These are phyloP conservation scores for Malassezia psittaci DNA, from an alignment of 1,284 basidiomycete species.

Conservation along the genomic window DNA sequence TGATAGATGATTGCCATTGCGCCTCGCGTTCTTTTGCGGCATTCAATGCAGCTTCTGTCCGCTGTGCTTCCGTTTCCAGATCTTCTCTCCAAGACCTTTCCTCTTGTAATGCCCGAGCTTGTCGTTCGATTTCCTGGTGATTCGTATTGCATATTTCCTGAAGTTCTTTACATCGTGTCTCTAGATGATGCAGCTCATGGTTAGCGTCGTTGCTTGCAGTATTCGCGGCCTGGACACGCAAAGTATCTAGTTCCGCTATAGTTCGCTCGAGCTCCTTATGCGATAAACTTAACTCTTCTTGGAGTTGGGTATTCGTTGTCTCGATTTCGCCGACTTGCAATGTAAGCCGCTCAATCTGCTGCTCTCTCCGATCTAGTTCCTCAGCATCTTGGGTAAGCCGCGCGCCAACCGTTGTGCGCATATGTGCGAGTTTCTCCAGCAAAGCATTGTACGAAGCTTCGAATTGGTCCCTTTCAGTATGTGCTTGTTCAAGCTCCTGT, in stretches of 20 bases:
- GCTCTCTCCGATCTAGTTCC: constrained; percentile 41
- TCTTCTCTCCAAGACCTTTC: constrained; percentile 35
- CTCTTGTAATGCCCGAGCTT: constrained; percentile 21
- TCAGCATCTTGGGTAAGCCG: constrained; percentile 85
- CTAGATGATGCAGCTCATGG: constrained; percentile 21
- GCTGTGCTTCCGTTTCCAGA: constrained; percentile 60
- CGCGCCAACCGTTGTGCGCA: constrained; percentile 85
- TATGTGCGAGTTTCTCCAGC: constrained; percentile 76
- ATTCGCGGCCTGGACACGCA: constrained; percentile 25
- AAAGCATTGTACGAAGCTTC: constrained; percentile 75
- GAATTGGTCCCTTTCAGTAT: constrained; percentile 71
- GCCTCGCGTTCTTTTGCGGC: constrained; percentile 28
- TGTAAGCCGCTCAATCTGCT: constrained; percentile 37
- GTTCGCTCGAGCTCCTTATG: constrained; percentile 26
- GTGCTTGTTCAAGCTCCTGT: constrained; percentile 22
- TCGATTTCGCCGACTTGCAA: constrained; percentile 11
- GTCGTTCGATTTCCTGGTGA: constrained; percentile 25
- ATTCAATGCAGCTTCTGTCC: constrained; percentile 49
- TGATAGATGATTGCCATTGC: constrained; percentile 55
- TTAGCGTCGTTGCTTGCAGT: constrained; percentile 22
- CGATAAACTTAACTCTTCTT: constrained; percentile 24
- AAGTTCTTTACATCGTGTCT: constrained; percentile 22
- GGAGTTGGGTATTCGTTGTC: constrained; percentile 3
- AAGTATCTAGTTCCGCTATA: constrained; percentile 20
- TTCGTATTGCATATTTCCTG: constrained; percentile 28